These are phyloP conservation scores for Zymoseptoria crescenta DNA, from an alignment of 2,329 filamentous ascomycete species.

Conservation along the genomic window DNA sequence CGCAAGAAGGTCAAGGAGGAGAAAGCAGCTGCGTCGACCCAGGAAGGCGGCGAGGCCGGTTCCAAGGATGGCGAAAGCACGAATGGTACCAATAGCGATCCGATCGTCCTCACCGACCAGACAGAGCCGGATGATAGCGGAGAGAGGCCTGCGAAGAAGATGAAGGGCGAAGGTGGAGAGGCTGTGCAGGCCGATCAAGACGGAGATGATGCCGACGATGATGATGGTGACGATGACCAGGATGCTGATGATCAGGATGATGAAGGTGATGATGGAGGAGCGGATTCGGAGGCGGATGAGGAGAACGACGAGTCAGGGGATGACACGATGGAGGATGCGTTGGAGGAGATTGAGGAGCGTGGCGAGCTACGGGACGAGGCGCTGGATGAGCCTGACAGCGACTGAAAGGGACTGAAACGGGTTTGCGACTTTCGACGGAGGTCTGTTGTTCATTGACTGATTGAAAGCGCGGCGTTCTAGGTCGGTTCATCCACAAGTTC, in stretches of 20 bases:
- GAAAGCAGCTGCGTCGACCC: conserved; percentile 36
- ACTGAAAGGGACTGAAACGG: conserved; percentile 9
- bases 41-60: conserved; percentile 7
- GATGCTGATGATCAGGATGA: conserved; percentile 49
- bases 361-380: conserved; percentile 36
- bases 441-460: background rate
- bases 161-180: conserved; percentile 36
- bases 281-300: conserved; percentile 39
- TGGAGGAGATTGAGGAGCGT: conserved; percentile 43
- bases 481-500: background rate
- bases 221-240: conserved; percentile 47
- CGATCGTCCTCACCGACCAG: conserved; percentile 20
- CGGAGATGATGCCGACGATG: conserved; percentile 44
- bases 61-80: conserved; percentile 9
- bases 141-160: conserved; percentile 45
- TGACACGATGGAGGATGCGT: conserved; percentile 10
- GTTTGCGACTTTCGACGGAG: background rate
- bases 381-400: conserved; percentile 29
- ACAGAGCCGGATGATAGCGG: conserved; percentile 30
- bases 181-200: conserved; percentile 37
- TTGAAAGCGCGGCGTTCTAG: background rate
- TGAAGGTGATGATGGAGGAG: conserved; percentile 36
- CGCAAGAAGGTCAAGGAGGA: conserved; percentile 61
- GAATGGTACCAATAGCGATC: conserved; percentile 8
- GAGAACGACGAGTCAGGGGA: conserved; percentile 51